Evolutionary conservation across 1,139 yeast species (phyloP), one percentile per base, ranked within the genome.

Genomic region (Arxiozyma heterogenica): DNA sequence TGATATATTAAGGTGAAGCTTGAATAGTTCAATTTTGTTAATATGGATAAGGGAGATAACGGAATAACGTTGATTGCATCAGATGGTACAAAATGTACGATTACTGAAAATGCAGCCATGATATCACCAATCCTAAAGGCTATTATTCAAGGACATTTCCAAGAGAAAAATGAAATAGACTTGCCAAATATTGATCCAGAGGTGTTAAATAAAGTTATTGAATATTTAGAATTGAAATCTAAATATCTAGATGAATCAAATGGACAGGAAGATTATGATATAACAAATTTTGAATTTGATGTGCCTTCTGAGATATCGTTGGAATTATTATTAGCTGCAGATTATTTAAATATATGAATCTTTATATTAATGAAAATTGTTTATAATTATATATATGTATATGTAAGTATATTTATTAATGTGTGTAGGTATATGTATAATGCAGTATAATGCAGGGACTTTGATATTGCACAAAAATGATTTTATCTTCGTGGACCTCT

Each of bases 251-350:
- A 83, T 55, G 75, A 77, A 47, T 53, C 43, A 18, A 88, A 83
- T 55, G 75, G 76, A 44, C 54, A 44, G 12, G 56, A 52, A 17
- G 73, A 74, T 27, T 79, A 77, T 0, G 81, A 78, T 51, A 81
- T 87, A 12, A 95, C 96, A 0, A 94, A 87, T 57, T 20, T 20
- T 4, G 94, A 87, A 57, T 93, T 93, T 68, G 84, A 86, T 49
- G 82, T 93, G 1, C 97, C 98, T 0, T 93, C 98, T 0, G 97
- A 89, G 62, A 80, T 91, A 79, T 96, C 98, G 0, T 74, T 93
- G 60, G 98, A 93, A 65, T 73, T 93, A 61, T 72, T 93, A 50
- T 94, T 93, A 44, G 95, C 95, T 41, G 96, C 98, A 0, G 98
- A 91, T 67, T 90, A 81, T 66, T 74, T 90, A 62, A 93, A 88